Base-by-base conservation (phyloP, 2,329 filamentous ascomycete genomes). In the Alternaria angustiovoidea region DNA sequence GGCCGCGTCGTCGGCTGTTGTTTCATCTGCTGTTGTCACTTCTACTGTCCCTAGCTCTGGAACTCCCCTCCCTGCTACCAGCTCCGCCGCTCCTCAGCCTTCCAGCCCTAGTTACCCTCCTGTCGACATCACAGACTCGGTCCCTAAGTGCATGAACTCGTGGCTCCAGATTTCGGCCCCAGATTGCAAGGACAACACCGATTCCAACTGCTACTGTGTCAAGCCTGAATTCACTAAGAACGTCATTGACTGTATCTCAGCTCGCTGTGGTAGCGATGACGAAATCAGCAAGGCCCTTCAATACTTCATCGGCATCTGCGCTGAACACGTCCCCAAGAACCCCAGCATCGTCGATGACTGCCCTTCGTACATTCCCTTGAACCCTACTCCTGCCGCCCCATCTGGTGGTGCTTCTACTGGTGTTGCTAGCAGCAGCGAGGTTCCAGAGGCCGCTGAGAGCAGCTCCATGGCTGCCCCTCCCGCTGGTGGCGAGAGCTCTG, bases 251-350 rank as follows among this genome's bases (percentile, higher is more conserved):
- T 98, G 94, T 82, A 85, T 98, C 70, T 88, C 89, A 73, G 87
- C 93, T 58, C 90, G 93, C 85, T 91, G 72, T 89, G 65, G 65
- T 65, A 84, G 85, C 61, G 85, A 85, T 62, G 82, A 86, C 46
- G 86, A 91, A 75, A 85, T 94, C 69, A 84, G 87, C 55, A 81
- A 88, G 70, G 92, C 93, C 62, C 85, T 95, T 61, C 86, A 87
- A 72, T 97, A 92, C 87, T 90, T 97, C 84, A 90, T 94, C 80
- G 94, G 94, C 78, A 92, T 98, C 81, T 98, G 94, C 83, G 93
- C 91, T 59, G 81, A 86, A 54, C 89, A 90, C 80, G 86, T 92
- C 36, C 83, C 86, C 16, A 71, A 86, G 76, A 97, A 97, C 86
- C 93, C 94, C n/a, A 91, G 85, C 65, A 91, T 98, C 72, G 87